A percentile compares a stretch with the other conserved stretches of the same genome.
phyloP scores from a whole-genome alignment of 352 stramenopile species.

The Aphanomyces invadans region DNA sequence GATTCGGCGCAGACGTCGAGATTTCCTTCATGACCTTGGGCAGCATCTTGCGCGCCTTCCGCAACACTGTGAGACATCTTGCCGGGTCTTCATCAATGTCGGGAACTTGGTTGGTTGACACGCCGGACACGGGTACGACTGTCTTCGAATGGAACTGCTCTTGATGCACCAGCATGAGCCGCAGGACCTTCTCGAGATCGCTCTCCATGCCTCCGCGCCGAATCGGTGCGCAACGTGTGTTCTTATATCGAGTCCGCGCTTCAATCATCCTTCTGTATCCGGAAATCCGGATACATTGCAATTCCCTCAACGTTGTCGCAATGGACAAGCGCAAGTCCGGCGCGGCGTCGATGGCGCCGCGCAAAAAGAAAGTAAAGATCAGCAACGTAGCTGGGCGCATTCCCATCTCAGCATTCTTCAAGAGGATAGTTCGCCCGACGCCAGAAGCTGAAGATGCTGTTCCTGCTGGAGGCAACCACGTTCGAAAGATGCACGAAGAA shows the following conservation, averaged over 20 bases:
- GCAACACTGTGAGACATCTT: slow-evolving; percentile 38
- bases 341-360: neutral
- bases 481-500: neutral
- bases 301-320: neutral
- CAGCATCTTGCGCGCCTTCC: slow-evolving; percentile 56
- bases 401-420: slow-evolving; percentile 23
- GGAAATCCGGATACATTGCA: neutral
- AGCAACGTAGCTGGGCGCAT: neutral
- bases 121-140: neutral
- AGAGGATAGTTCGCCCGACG: neutral
- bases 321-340: slow-evolving; percentile 22
- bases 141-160: slow-evolving; percentile 9
- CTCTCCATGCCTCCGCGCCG: slow-evolving; percentile 6
- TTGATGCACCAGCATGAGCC: slow-evolving; percentile 22
- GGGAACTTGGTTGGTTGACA: neutral
- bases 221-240: neutral
- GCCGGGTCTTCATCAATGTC: slow-evolving; percentile 34
- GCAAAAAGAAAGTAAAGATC: slow-evolving; percentile 6
- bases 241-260: neutral
- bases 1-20: slow-evolving; percentile 23
- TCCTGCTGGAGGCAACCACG: neutral
- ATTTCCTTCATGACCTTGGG: slow-evolving; percentile 59
- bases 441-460: neutral
- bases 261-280: neutral
- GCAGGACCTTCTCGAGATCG: slow-evolving; percentile 22